Base-by-base conservation (phyloP, 73 alveolate species). In the Urostyla sp. region DNA sequence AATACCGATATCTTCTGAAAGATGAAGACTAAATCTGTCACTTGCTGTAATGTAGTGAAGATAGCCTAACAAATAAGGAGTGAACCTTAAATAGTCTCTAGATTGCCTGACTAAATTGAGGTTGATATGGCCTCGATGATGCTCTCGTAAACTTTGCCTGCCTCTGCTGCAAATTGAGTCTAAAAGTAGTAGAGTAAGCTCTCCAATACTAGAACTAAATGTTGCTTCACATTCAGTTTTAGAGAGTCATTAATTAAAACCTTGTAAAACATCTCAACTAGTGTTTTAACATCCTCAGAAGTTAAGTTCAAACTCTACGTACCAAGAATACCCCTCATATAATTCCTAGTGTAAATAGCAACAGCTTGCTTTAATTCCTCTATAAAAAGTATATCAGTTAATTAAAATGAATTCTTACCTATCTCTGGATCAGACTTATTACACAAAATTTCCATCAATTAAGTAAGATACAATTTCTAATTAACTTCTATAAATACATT, bases 261-360 rank as follows among this genome's bases (percentile, higher is more conserved):
- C 40, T 73, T 45, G 27, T 32, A 73, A 23, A 48, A 32, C 3
- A 8, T 58, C 35, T 37, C 53, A 58, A 50, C 24, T 2, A 30
- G 44, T 45, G 11, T 0, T 31, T 51, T 43, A 37, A 63, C n/a
- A 13, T 73, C 15, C 21, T 16, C 24, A 10, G 52, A 7, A 3
- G 16, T 2, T 0, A 36, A 4, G 6, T 16, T 43, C 15, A 5
- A 16, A 21, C 23, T 5, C 2, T 61, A 54, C 3, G 23, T 15
- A 32, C 18, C 34, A 26, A 73, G 35, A 34, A 34, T 16, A 44
- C 53, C 26, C 7, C 69, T 49, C 23, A 73, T 48, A 48, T 28
- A 73, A 48, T 73, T 73, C 57, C 85, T 73, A 0, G 53, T 43
- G 34, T 73, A 73, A 27, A 73, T 53, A 10, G 85, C 73, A 0